Evolutionary conservation across 163 green algal genomes (phyloP), one percentile per base, ranked within the genome.

Genomic region (Prototheca wickerhamii): DNA sequence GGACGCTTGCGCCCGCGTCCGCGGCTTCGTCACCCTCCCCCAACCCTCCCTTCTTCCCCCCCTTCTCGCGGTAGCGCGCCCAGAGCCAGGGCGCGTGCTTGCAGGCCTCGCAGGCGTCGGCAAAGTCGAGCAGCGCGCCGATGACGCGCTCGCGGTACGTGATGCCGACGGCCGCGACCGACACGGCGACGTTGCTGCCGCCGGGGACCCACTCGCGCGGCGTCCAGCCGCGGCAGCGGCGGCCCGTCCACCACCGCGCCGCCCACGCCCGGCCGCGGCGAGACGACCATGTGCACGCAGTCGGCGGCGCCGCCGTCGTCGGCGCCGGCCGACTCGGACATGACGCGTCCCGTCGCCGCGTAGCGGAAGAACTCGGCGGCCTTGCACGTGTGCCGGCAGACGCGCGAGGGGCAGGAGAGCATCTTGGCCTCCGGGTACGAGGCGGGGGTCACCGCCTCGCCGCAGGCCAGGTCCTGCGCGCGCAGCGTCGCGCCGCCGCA

Each of bases 331-430:
- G 40, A 28, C 58, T 33, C 29, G 25, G 65, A 31, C 28, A 62
- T 42, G 21, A 78, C 49, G 3, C 25, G 35, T 34, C 66, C 72
- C 25, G 61, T 68, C 21, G 72, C 61, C 3, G 72, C 57, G 58
- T 78, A 74, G 23, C 66, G 55, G 44, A 67, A 72, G 34, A 78
- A 78, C 40, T 78, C 72, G n/a, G 72, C 72, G 10, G 72, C 72
- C 53, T 62, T 64, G 51, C 72, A 78, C n/a, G 72, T 37, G 49
- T 54, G 52, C 29, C 44, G 46, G 61, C 72, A 78, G 23, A 74
- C 64, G 0, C 50, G 58, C 40, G 46, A 67, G 33, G 72, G 72
- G 37, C 44, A 61, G n/a, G 61, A 46, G n/a, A 74, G 29, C 33
- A 69, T 72, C 21, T 50, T 40, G 34, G 30, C 21, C 25, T 35